These are phyloP conservation scores for Fusarium tjaetaba DNA, from an alignment of 2,329 filamentous ascomycete genomes.

Conservation along the genomic window DNA sequence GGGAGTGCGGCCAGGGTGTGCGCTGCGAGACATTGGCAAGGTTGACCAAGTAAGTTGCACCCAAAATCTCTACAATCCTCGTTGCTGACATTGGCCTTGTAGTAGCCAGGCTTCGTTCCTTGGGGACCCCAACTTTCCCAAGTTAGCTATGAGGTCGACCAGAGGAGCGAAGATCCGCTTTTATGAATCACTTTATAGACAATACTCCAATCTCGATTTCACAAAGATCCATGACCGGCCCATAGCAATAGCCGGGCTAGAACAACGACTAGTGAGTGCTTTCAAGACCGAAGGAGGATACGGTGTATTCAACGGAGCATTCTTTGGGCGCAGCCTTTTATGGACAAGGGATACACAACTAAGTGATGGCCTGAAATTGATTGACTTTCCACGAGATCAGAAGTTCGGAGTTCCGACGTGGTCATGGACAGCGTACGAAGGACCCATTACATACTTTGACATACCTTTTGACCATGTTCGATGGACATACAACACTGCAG, in stretches of 20 bases:
- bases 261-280: constrained; percentile 17
- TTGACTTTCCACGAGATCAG: neutral
- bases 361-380: neutral
- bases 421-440: constrained; percentile 51
- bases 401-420: constrained; percentile 41
- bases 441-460: constrained; percentile 45
- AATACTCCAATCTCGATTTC: constrained; percentile 28
- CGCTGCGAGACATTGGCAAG: constrained; percentile 24
- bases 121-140: constrained; percentile 34
- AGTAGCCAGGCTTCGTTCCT: constrained; percentile 27
- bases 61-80: rapidly evolving
- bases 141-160: neutral
- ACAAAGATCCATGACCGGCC: constrained; percentile 23
- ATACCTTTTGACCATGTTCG: constrained; percentile 28
- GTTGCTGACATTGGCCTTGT: neutral
- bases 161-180: constrained; percentile 26
- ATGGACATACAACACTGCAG: constrained; percentile 6
- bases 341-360: constrained; percentile 15
- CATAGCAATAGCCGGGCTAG: constrained; percentile 32
- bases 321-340: constrained; percentile 24
- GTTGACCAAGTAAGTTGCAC: constrained; percentile 28
- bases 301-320: constrained; percentile 25
- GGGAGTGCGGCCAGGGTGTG: constrained; percentile 30
- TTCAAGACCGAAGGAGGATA: constrained; percentile 30
- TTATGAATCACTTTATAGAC: constrained; percentile 28